phyloP scores from a whole-genome alignment of 208 protist species.

The Leishmania martiniquensis region DNA sequence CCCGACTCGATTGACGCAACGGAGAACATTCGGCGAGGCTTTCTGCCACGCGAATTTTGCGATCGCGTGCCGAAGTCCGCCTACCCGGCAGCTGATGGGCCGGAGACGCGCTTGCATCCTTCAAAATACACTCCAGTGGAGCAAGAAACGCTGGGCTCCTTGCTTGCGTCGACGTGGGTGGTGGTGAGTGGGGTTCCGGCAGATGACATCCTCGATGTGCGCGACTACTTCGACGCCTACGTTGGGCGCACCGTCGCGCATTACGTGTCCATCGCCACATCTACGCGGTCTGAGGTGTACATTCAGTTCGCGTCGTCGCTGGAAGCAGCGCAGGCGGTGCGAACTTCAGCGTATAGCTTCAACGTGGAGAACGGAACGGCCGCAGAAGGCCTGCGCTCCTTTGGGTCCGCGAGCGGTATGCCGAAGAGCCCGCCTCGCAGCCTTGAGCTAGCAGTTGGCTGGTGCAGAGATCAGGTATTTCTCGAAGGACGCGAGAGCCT shows the following conservation, averaged over 20 bases:
- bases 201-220: conserved; percentile 53
- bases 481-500: conserved; percentile 34
- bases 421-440: background rate
- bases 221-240: conserved; percentile 74
- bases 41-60: conserved; percentile 25
- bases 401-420: background rate
- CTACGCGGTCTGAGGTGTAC: conserved; percentile 41
- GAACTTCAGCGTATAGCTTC: conserved; percentile 21
- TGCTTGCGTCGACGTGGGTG: conserved; percentile 46
- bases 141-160: background rate
- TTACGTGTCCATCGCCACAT: conserved; percentile 23
- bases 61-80: conserved; percentile 16
- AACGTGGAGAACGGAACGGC: conserved; percentile 38
- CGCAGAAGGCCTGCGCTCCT: conserved; percentile 6
- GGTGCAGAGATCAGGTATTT: conserved; percentile 57
- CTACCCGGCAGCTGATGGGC: conserved; percentile 19
- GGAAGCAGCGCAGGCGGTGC: conserved; percentile 59
- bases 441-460: conserved; percentile 39
- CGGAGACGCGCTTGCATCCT: background rate
- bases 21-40: conserved; percentile 23
- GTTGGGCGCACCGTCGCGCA: conserved; percentile 75
- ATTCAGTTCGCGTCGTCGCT: conserved; percentile 62
- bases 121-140: conserved; percentile 1
- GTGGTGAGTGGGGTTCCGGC: conserved; percentile 43
- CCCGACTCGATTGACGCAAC: conserved; percentile 17